phyloP scores from a whole-genome alignment of 2,329 filamentous ascomycete genomes.

The Pseudocercospora fuligena region DNA sequence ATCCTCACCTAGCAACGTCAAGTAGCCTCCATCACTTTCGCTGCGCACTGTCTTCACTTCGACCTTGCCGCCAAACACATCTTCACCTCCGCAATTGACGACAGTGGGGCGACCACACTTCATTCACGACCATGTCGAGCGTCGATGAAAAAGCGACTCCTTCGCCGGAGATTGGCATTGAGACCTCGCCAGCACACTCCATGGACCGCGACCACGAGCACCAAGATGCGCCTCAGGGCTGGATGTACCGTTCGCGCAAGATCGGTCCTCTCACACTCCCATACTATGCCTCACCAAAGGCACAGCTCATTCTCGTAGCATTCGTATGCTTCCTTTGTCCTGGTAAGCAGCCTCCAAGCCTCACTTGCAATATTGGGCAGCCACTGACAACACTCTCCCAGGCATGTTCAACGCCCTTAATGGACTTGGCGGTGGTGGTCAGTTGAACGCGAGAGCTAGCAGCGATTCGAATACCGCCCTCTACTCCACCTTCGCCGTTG shows the following conservation, averaged over 20 bases:
- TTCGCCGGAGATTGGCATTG: slow-evolving; percentile 21
- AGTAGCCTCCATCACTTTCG: not conserved
- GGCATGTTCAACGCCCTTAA: slow-evolving; percentile 59
- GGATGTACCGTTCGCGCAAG: slow-evolving; percentile 53
- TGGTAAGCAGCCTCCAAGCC: slow-evolving; percentile 36
- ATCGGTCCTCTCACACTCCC: slow-evolving; percentile 50
- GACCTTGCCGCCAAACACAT: not conserved
- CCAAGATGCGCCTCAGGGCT: slow-evolving; percentile 42
- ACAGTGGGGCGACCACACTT: not conserved
- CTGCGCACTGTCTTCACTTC: slow-evolving; percentile 2
- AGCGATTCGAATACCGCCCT: slow-evolving; percentile 73
- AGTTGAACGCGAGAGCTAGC: slow-evolving; percentile 53
- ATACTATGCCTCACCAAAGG: slow-evolving; percentile 56
- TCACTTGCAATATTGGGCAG: not conserved
- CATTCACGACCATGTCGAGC: slow-evolving; percentile 19
- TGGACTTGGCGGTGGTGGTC: slow-evolving; percentile 57
- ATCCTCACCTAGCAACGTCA: not conserved
- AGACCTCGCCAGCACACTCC: slow-evolving; percentile 18
- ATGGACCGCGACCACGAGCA: slow-evolving; percentile 19
- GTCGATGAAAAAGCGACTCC: slow-evolving; percentile 27
- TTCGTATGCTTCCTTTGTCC: slow-evolving; percentile 61
- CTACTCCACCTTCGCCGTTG: slow-evolving; percentile 72
- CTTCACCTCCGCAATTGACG: not conserved
- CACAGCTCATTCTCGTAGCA: slow-evolving; percentile 56
- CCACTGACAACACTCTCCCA: slow-evolving; percentile 12